phyloP scores from a whole-genome alignment of 345 rosid genomes.

The Triadica sebifera region DNA sequence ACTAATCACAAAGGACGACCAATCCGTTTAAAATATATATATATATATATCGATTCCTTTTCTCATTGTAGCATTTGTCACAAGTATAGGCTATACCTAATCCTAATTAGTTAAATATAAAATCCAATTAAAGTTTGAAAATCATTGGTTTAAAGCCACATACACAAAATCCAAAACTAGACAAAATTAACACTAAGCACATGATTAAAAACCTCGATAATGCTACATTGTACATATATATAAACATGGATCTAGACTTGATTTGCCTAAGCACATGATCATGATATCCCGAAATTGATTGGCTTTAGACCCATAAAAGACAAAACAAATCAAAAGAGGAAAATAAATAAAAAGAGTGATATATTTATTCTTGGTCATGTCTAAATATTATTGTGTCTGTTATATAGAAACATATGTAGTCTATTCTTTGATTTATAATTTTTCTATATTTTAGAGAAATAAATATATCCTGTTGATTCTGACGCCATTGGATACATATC shows the following conservation, averaged over 20 bases:
- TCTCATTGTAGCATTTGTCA: no score
- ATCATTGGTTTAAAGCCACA: no score
- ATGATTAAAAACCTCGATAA: neutral
- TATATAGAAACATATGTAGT: neutral
- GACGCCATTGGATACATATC: slow-evolving; percentile 16
- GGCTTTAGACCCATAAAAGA: slow-evolving; percentile 2
- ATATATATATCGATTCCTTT: no score
- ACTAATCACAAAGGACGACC: no score
- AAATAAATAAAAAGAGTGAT: neutral
- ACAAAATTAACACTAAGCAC: neutral
- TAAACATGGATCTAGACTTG: neutral
- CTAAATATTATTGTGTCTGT: neutral
- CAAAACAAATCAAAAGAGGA: neutral
- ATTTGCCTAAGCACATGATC: slow-evolving; percentile 31
- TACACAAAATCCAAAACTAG: neutral
- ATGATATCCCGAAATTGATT: slow-evolving; percentile 1
- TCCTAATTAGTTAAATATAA: no score
- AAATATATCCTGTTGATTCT: slow-evolving; percentile 1
- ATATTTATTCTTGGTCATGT: neutral
- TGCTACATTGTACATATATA: no score
- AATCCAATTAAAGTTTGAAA: no score
- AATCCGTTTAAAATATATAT: no score
- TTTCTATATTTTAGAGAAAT: neutral
- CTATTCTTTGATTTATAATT: neutral
- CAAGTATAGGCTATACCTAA: no score